Evolutionary conservation across 352 stramenopile genomes (phyloP).

Genomic region (Pelagophyceae sp.): DNA sequence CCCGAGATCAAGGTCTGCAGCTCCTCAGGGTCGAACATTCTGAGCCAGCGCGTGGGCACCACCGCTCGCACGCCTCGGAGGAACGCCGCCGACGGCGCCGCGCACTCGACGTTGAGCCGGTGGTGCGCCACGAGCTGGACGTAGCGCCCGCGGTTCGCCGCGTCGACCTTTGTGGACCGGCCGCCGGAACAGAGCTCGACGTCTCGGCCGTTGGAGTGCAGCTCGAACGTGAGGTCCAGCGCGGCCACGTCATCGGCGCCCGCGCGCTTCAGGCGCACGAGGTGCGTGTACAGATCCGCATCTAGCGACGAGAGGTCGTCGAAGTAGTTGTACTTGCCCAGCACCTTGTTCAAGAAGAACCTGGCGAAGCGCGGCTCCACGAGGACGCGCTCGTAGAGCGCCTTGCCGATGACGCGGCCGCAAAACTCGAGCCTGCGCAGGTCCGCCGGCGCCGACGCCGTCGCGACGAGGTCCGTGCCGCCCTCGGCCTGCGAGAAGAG

Average conservation of each 20-base stretch:
- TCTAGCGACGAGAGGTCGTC: constrained; percentile 89
- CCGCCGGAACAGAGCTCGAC: constrained; percentile 67
- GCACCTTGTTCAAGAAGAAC: constrained; percentile 84
- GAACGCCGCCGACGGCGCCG: constrained; percentile 75
- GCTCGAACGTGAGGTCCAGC: constrained; percentile 82
- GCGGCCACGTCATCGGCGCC: constrained; percentile 62
- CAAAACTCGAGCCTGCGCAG: constrained; percentile 84
- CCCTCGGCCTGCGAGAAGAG: not conserved
- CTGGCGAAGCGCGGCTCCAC: constrained; percentile 72
- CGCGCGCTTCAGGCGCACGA: constrained; percentile 85
- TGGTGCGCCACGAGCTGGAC: constrained; percentile 87
- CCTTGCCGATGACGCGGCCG: constrained; percentile 86
- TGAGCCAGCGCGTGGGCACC: constrained; percentile 78
- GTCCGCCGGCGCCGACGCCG: constrained; percentile 19
- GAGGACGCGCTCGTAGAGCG: constrained; percentile 74
- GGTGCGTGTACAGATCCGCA: constrained; percentile 82
- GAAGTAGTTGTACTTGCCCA: constrained; percentile 62
- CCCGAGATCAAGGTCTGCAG: constrained; percentile 90
- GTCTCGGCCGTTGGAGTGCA: constrained; percentile 39
- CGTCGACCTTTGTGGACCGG: constrained; percentile 70
- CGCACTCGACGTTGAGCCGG: constrained; percentile 79
- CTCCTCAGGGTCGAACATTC: constrained; percentile 89
- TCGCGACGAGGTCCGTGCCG: constrained; percentile 6
- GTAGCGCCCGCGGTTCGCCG: constrained; percentile 85
- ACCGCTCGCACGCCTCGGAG: constrained; percentile 80